These are phyloP conservation scores for Raphanus sativus DNA, from an alignment of 345 rosid genomes.

Conservation along the genomic window DNA sequence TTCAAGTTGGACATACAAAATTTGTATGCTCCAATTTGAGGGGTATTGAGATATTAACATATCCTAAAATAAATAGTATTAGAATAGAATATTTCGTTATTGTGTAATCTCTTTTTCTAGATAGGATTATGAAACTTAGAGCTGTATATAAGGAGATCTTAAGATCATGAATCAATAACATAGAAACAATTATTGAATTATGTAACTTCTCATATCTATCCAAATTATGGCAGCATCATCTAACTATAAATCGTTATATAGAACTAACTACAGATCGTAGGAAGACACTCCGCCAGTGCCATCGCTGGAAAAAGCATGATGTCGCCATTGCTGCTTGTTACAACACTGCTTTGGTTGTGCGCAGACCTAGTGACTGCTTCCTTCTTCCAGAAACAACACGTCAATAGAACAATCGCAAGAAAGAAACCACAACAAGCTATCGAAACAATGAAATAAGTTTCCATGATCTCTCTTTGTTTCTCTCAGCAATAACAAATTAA, in stretches of 20 bases:
- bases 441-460: not conserved
- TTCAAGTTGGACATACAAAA: too few relatives aligned
- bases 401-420: not conserved
- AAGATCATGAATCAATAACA: too few relatives aligned
- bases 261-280: slow-evolving; percentile 4
- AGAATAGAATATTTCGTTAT: too few relatives aligned
- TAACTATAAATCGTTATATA: not conserved
- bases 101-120: too few relatives aligned
- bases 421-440: not conserved
- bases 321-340: not conserved
- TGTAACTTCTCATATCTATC: not conserved
- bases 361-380: not conserved
- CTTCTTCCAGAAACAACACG: not conserved
- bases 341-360: slow-evolving; percentile 1
- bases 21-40: too few relatives aligned
- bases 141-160: too few relatives aligned
- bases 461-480: slow-evolving; percentile 5
- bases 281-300: slow-evolving; percentile 14
- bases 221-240: not conserved
- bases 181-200: too few relatives aligned
- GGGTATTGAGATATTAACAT: too few relatives aligned
- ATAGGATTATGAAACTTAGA: too few relatives aligned
- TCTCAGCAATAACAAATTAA: slow-evolving; percentile 4
- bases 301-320: slow-evolving; percentile 12
- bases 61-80: too few relatives aligned